These are phyloP conservation scores for Tuber calosporum DNA, from an alignment of 495 filamentous ascomycete species.

Conservation along the genomic window DNA sequence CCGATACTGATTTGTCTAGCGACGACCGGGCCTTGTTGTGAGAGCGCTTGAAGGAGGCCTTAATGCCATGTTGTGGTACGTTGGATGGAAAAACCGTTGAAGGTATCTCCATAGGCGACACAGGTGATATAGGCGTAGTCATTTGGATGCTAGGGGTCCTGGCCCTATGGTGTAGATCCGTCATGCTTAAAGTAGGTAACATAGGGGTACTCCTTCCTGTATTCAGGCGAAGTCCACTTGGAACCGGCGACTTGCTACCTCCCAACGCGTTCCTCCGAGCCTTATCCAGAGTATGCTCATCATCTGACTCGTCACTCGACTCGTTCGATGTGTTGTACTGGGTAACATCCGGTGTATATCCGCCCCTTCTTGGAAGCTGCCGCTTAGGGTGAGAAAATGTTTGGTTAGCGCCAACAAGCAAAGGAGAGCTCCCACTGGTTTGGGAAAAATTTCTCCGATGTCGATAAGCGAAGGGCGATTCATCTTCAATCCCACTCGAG, in stretches of 20 bases:
- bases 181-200: constrained; percentile 36
- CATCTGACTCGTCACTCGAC: constrained; percentile 39
- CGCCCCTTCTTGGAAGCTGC: constrained; percentile 38
- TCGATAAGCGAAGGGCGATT: constrained; percentile 39
- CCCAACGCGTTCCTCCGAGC: constrained; percentile 36
- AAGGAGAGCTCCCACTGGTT: constrained; percentile 33
- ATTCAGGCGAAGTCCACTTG: constrained; percentile 27
- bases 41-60: constrained; percentile 26
- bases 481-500: constrained; percentile 39
- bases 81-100: constrained; percentile 8
- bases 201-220: constrained; percentile 36
- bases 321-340: constrained; percentile 36
- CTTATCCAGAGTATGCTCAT: constrained; percentile 23
- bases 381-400: constrained; percentile 40
- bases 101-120: constrained; percentile 26
- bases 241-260: constrained; percentile 28
- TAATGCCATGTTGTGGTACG: not conserved
- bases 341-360: constrained; percentile 38
- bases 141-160: constrained; percentile 30
- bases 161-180: constrained; percentile 33
- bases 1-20: constrained; percentile 6
- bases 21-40: constrained; percentile 13
- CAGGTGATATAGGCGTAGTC: constrained; percentile 30
- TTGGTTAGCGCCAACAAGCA: constrained; percentile 30
- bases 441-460: constrained; percentile 37